Base-by-base conservation (phyloP, 2,329 filamentous ascomycete genomes). In the Neocatenulostroma microsporum region DNA sequence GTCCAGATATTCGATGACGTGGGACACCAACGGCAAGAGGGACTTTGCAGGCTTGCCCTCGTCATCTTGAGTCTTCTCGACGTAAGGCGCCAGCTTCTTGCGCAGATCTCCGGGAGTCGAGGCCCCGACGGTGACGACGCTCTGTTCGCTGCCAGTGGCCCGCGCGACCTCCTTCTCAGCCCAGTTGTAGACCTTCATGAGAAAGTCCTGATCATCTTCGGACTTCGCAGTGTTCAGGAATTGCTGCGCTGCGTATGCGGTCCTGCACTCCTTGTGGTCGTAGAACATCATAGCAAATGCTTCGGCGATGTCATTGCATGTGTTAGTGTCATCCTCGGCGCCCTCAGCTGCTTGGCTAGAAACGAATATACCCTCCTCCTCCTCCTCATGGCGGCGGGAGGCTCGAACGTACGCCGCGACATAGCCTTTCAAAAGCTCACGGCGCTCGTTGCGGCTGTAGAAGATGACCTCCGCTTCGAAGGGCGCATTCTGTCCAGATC, bases 381-480 rank as follows among this genome's bases (percentile, higher is more conserved):
- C 34, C 4, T 36, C 30, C 5, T 27, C n/a, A n/a, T n/a, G n/a
- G n/a, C n/a, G n/a, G n/a, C n/a, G 26, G 10, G 23, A 7, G 10
- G 46, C 40, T 10, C 37, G 32, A 20, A 33, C 42, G 29, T 44
- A 50, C 6, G 34, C 28, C 1, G 20, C 18, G 10, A 50, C 7
- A 8, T 26, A 20, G 4, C 25, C 20, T 2, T 11, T 13, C 3
- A 50, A 25, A 20, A 49, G 41, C 6, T 36, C 37, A 6, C 21
- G 20, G 5, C 21, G 31, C n/a, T 49, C 38, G 0, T 40, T 21
- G 9, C 11, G 24, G 17, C 19, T 27, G 30, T 45, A 50, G 30
- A 50, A 49, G 17, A 30, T 26, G 18, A 53, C 43, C 21, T 44
- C 26, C 2, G 49, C 47, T 3, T 23, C 14, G 34, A 48, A 52